Percentiles rank a stretch among this genome's conserved stretches.
Evolutionary conservation across 2,329 filamentous ascomycete species (phyloP).

Genomic region (Lachnellula occidentalis): DNA sequence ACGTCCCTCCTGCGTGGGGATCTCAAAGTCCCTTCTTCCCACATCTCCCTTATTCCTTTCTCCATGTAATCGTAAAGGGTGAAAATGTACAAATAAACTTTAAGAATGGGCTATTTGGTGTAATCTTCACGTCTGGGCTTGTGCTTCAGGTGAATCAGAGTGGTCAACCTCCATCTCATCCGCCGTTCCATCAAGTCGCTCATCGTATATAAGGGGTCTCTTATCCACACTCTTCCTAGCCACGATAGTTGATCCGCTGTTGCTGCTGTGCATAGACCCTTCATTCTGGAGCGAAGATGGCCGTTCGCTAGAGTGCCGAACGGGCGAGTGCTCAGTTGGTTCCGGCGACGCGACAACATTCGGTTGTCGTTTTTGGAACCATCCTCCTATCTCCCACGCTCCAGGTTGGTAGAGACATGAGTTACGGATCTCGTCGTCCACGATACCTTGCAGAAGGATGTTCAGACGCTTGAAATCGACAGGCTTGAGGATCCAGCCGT

Average conservation of each 20-base stretch:
- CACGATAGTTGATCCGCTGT: conserved; percentile 13
- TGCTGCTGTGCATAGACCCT: conserved; percentile 10
- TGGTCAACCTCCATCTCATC: too few species aligned
- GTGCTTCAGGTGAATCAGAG: too few species aligned
- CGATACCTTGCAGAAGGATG: conserved; percentile 63
- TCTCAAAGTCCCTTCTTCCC: too few species aligned
- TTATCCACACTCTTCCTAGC: background rate
- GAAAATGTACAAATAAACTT: too few species aligned
- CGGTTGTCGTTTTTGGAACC: conserved; percentile 49
- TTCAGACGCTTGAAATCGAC: conserved; percentile 74
- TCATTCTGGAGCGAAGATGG: background rate
- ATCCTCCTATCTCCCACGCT: conserved; percentile 80
- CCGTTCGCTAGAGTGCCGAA: conserved; percentile 1
- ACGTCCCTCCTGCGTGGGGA: too few species aligned
- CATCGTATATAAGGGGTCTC: conserved; percentile 13
- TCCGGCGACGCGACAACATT: background rate
- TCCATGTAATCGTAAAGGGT: too few species aligned
- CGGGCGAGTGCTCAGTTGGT: conserved; percentile 8
- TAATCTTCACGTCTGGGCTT: too few species aligned
- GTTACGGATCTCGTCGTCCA: conserved; percentile 51
- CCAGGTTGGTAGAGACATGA: conserved; percentile 65
- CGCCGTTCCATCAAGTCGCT: background rate
- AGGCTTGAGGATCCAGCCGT: conserved; percentile 87
- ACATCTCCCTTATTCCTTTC: too few species aligned
- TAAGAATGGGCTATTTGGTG: too few species aligned